Conservation (phyloP, 2,329 filamentous ascomycete genomes). For the Colletotrichum chrysophilum region DNA sequence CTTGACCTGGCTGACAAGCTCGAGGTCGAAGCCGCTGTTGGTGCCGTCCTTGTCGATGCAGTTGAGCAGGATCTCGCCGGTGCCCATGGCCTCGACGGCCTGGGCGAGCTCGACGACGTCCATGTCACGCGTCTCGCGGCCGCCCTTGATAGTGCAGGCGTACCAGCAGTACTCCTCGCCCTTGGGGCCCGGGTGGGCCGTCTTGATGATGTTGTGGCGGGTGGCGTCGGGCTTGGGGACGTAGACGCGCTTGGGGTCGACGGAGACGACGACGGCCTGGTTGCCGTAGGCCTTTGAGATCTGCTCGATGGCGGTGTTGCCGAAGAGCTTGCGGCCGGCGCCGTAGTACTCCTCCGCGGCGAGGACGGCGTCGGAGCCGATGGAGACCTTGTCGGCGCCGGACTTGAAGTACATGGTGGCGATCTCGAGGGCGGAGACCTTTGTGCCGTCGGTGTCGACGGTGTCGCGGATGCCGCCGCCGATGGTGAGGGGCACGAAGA, state of each 20-base stretch:
- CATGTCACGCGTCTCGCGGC: conserved; percentile 90
- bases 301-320: conserved; percentile 91
- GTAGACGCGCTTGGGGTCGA: conserved; percentile 93
- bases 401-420: conserved; percentile 97
- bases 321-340: conserved; percentile 70
- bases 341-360: conserved; percentile 92
- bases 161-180: conserved; percentile 93
- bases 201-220: conserved; percentile 76
- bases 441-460: conserved; percentile 84
- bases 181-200: conserved; percentile 70
- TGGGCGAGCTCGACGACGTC: conserved; percentile 88
- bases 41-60: conserved; percentile 98
- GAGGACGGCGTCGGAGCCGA: conserved; percentile 91
- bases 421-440: conserved; percentile 88
- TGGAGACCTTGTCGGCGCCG: conserved; percentile 96
- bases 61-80: conserved; percentile 93
- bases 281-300: conserved; percentile 94
- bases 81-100: conserved; percentile 94
- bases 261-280: conserved; percentile 94
- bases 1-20: conserved; percentile 90
- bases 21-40: conserved; percentile 92
- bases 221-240: conserved; percentile 74
- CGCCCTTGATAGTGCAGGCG: conserved; percentile 95
- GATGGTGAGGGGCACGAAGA: conserved; percentile 95
- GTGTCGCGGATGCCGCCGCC: conserved; percentile 96